A percentile compares a stretch with the other conserved stretches of the same genome.
Evolutionary conservation across 208 protist genomes (phyloP).

Genomic region (Leishmania guyanensis): DNA sequence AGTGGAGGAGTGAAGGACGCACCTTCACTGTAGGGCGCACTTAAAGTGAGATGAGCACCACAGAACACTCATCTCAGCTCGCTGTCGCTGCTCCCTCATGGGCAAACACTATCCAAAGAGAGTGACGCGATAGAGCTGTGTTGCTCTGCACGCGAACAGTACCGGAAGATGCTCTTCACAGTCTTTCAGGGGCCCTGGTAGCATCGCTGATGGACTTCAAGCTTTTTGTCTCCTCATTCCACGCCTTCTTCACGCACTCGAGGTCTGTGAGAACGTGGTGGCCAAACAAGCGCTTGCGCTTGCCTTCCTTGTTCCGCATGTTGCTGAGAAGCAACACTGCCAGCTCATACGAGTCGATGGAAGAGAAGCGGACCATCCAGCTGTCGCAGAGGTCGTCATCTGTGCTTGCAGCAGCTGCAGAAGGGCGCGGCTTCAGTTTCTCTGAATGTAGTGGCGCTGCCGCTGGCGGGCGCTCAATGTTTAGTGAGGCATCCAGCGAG

Average conservation of each 20-base stretch:
- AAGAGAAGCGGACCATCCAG: conserved; percentile 29
- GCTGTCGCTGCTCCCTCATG: background rate
- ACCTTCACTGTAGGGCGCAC: background rate
- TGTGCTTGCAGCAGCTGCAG: background rate
- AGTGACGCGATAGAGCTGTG: background rate
- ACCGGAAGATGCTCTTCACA: background rate
- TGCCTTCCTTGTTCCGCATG: conserved; percentile 20
- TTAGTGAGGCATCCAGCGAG: conserved; percentile 1
- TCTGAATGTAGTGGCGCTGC: background rate
- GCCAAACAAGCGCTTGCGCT: conserved; percentile 11
- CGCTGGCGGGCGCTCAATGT: conserved; percentile 4
- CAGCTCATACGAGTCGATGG: conserved; percentile 26
- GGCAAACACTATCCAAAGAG: background rate
- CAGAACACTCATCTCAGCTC: background rate
- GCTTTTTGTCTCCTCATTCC: background rate
- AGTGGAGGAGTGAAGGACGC: background rate
- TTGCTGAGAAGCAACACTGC: conserved; percentile 17
- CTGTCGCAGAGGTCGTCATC: conserved; percentile 10
- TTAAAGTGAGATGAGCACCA: background rate
- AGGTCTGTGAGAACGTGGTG: conserved; percentile 12
- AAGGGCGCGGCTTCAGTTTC: background rate
- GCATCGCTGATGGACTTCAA: background rate
- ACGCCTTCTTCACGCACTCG: conserved; percentile 12
- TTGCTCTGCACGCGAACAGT: background rate
- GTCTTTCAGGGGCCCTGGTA: no score